Percentiles rank a stretch among this genome's conserved stretches.
These are phyloP conservation scores for Sequoia sempervirens DNA, from an alignment of 75 land plant species.

Conservation along the genomic window DNA sequence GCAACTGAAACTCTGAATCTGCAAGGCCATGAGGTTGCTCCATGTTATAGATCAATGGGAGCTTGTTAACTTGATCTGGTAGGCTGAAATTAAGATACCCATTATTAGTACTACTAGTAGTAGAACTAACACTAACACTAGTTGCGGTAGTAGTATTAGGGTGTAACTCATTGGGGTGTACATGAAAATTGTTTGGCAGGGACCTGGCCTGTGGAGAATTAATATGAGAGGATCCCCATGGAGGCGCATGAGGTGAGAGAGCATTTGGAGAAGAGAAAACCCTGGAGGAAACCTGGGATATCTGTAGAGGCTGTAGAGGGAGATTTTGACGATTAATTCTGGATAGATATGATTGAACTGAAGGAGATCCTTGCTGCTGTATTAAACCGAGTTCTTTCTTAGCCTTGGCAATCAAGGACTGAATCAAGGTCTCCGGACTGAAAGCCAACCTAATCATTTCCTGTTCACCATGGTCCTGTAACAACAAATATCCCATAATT, in stretches of 20 bases:
- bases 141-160: background rate
- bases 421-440: constrained; percentile 68
- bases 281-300: constrained; percentile 3
- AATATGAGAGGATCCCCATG: constrained; percentile 11
- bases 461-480: constrained; percentile 89
- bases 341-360: background rate
- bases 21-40: constrained; percentile 10
- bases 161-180: background rate
- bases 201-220: background rate
- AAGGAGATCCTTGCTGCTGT: constrained; percentile 7
- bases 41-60: constrained; percentile 3
- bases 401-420: constrained; percentile 55
- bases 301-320: background rate
- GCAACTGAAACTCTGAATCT: constrained; percentile 42
- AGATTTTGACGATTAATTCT: constrained; percentile 6
- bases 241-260: constrained; percentile 16
- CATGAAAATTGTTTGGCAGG: background rate
- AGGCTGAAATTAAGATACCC: constrained; percentile 7
- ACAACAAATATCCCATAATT: constrained; percentile 81
- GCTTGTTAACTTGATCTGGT: background rate
- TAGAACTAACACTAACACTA: background rate
- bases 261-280: constrained; percentile 14
- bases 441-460: constrained; percentile 89
- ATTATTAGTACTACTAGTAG: background rate
- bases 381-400: constrained; percentile 56